These are phyloP conservation scores for Lavandula angustifolia DNA, from an alignment of 257 asterid genomes.

Conservation along the genomic window DNA sequence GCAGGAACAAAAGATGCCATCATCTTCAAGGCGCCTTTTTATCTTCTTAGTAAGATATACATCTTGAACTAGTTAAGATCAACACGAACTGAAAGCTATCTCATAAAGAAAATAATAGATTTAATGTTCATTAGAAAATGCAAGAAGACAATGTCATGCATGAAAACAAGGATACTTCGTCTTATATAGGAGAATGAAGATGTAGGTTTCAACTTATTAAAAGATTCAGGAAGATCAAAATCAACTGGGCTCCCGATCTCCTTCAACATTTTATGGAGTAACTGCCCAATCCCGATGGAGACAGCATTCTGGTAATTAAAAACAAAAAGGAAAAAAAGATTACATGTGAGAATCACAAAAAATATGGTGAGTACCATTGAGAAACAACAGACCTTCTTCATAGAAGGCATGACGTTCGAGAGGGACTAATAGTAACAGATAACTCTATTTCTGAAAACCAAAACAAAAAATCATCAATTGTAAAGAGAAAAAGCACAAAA, in stretches of 20 bases:
- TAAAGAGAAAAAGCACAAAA: slow-evolving; percentile 17
- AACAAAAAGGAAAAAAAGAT: slow-evolving; percentile 8
- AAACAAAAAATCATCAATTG: slow-evolving; percentile 29
- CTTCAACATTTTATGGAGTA: slow-evolving; percentile 60
- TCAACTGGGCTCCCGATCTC: slow-evolving; percentile 76
- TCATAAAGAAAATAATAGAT: not conserved
- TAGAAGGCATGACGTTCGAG: slow-evolving; percentile 58
- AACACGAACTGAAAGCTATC: slow-evolving; percentile 21
- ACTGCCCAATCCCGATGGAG: slow-evolving; percentile 50
- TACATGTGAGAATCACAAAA: slow-evolving; percentile 11
- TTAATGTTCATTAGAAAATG: slow-evolving; percentile 14
- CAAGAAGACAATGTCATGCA: slow-evolving; percentile 3
- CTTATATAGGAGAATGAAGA: slow-evolving; percentile 70
- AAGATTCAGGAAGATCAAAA: slow-evolving; percentile 88
- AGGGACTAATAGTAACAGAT: slow-evolving; percentile 29
- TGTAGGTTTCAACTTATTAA: slow-evolving; percentile 60
- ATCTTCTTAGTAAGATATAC: slow-evolving; percentile 77
- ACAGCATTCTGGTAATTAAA: slow-evolving; percentile 45
- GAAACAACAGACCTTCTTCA: slow-evolving; percentile 52
- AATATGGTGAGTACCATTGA: not conserved
- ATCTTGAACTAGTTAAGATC: slow-evolving; percentile 60
- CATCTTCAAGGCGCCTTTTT: slow-evolving; percentile 79
- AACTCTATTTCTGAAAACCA: slow-evolving; percentile 32
- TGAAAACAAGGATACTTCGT: slow-evolving; percentile 77
- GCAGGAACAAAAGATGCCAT: slow-evolving; percentile 91